These are phyloP conservation scores for Heliamphora exappendiculata DNA, from an alignment of 148 eudicot genomes.

Conservation along the genomic window DNA sequence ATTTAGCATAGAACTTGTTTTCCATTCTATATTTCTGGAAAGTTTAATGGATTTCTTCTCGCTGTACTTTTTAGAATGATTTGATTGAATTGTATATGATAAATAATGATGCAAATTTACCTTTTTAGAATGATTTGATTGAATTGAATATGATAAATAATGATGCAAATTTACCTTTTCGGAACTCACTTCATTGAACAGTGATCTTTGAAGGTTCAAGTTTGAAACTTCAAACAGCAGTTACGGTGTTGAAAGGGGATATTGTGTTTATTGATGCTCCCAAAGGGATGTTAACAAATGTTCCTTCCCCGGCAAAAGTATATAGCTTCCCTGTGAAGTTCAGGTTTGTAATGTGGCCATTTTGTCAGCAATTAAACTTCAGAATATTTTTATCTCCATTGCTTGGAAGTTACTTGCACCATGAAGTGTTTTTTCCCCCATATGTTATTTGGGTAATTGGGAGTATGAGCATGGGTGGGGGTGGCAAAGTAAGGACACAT, in stretches of 20 bases:
- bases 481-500: no score
- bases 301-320: conserved; percentile 49
- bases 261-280: conserved; percentile 57
- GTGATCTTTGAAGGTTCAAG: conserved; percentile 48
- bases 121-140: conserved; percentile 4
- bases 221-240: conserved; percentile 55
- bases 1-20: background rate
- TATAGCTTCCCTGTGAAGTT: conserved; percentile 60
- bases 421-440: background rate
- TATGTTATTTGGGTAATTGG: no score
- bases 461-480: no score
- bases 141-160: background rate
- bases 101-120: background rate
- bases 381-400: background rate
- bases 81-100: background rate
- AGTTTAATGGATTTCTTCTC: conserved; percentile 1
- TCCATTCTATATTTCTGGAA: background rate
- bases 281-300: conserved; percentile 55
- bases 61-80: background rate
- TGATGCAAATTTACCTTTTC: background rate
- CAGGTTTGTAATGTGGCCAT: conserved; percentile 36
- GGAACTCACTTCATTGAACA: conserved; percentile 20
- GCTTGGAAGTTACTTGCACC: background rate
- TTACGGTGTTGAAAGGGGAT: conserved; percentile 52
- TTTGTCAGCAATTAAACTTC: background rate